A percentile compares a stretch with the other conserved stretches of the same genome.
Conservation (phyloP, 805 yeast species). For the Peterozyma toletana region DNA sequence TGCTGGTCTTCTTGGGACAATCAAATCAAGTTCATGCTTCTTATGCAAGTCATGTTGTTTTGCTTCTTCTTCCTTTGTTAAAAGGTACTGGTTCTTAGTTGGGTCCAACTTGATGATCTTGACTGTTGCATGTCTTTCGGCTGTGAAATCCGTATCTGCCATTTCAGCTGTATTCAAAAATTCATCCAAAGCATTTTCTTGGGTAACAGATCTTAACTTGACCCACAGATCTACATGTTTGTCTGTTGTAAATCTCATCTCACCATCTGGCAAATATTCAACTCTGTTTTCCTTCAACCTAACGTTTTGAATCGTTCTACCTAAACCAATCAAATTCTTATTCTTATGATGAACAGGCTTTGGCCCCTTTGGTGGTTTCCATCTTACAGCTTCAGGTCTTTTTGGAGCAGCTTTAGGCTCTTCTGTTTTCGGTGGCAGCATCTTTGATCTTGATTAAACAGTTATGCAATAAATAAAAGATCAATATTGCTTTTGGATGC, state of each 20-base stretch:
- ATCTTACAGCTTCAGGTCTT: conserved; percentile 52
- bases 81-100: conserved; percentile 45
- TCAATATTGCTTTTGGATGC: too few species aligned
- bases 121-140: conserved; percentile 78
- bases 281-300: conserved; percentile 64
- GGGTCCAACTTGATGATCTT: conserved; percentile 73
- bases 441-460: too few species aligned
- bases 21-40: conserved; percentile 59
- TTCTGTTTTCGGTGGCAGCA: too few species aligned
- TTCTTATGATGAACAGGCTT: conserved; percentile 81
- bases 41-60: conserved; percentile 55
- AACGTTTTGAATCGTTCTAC: conserved; percentile 73
- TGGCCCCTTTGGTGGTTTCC: conserved; percentile 90
- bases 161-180: conserved; percentile 91
- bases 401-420: conserved; percentile 22
- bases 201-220: conserved; percentile 87
- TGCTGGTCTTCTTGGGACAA: conserved; percentile 87
- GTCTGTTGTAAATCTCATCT: conserved; percentile 80
- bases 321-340: conserved; percentile 78
- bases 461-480: too few species aligned
- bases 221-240: conserved; percentile 86
- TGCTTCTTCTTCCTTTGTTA: conserved; percentile 61
- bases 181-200: conserved; percentile 90
- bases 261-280: conserved; percentile 76
- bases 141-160: conserved; percentile 94